These are phyloP conservation scores for Plicaturopsis crispa DNA, from an alignment of 768 basidiomycete species.

Conservation along the genomic window DNA sequence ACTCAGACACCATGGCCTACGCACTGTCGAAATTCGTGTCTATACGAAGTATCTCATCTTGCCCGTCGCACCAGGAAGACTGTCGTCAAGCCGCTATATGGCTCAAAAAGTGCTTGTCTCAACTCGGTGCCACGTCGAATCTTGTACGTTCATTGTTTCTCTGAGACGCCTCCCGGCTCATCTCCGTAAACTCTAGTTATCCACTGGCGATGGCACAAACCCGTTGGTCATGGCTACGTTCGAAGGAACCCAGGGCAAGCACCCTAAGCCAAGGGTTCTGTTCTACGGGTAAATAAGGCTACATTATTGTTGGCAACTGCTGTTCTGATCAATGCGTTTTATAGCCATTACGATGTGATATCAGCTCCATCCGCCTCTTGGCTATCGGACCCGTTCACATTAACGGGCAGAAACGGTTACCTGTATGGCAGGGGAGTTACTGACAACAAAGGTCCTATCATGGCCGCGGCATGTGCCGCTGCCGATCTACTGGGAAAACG, in stretches of 20 bases:
- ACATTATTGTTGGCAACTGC: not conserved
- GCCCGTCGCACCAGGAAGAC: slow-evolving; percentile 63
- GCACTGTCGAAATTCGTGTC: slow-evolving; percentile 82
- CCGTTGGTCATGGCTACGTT: slow-evolving; percentile 91
- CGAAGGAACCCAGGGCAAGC: slow-evolving; percentile 52
- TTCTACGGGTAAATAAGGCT: slow-evolving; percentile 74
- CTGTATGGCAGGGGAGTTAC: slow-evolving; percentile 87
- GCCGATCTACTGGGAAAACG: slow-evolving; percentile 69
- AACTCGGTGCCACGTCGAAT: slow-evolving; percentile 78
- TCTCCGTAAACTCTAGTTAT: slow-evolving; percentile 39
- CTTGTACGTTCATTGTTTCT: slow-evolving; percentile 41
- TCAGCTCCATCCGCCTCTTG: slow-evolving; percentile 68
- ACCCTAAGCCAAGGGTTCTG: slow-evolving; percentile 49
- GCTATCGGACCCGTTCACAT: slow-evolving; percentile 76
- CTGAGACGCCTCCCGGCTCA: not conserved
- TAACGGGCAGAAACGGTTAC: slow-evolving; percentile 82
- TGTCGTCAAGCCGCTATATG: slow-evolving; percentile 94
- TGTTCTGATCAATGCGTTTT: not conserved
- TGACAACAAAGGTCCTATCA: slow-evolving; percentile 93
- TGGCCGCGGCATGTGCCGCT: slow-evolving; percentile 86
- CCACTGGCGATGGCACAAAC: slow-evolving; percentile 69
- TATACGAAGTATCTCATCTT: slow-evolving; percentile 78
- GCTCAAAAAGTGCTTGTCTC: slow-evolving; percentile 80
- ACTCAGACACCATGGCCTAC: slow-evolving; percentile 62
- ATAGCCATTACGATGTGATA: slow-evolving; percentile 95